Evolutionary conservation across 1,139 yeast species (phyloP).

Genomic region (Hemisphaericaspora subhashii): DNA sequence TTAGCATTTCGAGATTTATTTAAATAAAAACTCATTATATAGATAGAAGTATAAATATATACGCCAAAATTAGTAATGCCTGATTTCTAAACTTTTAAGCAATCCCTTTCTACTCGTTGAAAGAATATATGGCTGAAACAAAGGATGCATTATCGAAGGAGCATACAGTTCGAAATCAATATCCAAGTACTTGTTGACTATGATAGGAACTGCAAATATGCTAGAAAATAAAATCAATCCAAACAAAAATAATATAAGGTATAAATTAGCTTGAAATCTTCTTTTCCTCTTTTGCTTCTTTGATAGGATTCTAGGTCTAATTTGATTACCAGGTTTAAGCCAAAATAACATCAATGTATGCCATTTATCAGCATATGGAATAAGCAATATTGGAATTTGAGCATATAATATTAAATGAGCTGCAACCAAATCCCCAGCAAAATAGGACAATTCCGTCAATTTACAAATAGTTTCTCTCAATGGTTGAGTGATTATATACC

Average conservation of each 20-base stretch:
- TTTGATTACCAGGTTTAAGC: constrained; percentile 64
- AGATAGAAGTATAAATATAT: constrained; percentile 1
- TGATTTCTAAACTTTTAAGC: constrained; percentile 19
- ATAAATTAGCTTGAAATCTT: constrained; percentile 33
- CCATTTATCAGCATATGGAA: constrained; percentile 67
- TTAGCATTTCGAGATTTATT: constrained; percentile 6
- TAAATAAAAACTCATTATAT: constrained; percentile 4
- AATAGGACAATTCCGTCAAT: constrained; percentile 52
- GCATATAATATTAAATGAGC: constrained; percentile 52
- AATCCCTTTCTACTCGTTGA: constrained; percentile 39
- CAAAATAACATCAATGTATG: constrained; percentile 81
- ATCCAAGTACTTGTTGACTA: constrained; percentile 28
- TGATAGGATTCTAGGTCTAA: constrained; percentile 39
- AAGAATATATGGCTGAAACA: constrained; percentile 44
- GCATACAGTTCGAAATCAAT: constrained; percentile 37
- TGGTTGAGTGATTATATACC: constrained; percentile 53
- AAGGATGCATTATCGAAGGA: constrained; percentile 32
- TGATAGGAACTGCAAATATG: constrained; percentile 42
- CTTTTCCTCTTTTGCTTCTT: constrained; percentile 33
- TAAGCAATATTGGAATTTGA: constrained; percentile 52
- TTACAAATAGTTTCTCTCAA: constrained; percentile 56
- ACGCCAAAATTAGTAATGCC: constrained; percentile 10
- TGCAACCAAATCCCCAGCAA: constrained; percentile 51
- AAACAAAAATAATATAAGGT: constrained; percentile 38
- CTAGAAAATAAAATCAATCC: constrained; percentile 36